Percentiles rank a stretch among this genome's conserved stretches.
Conservation (phyloP, 768 basidiomycete species). For the Naematelia aurantialba region DNA sequence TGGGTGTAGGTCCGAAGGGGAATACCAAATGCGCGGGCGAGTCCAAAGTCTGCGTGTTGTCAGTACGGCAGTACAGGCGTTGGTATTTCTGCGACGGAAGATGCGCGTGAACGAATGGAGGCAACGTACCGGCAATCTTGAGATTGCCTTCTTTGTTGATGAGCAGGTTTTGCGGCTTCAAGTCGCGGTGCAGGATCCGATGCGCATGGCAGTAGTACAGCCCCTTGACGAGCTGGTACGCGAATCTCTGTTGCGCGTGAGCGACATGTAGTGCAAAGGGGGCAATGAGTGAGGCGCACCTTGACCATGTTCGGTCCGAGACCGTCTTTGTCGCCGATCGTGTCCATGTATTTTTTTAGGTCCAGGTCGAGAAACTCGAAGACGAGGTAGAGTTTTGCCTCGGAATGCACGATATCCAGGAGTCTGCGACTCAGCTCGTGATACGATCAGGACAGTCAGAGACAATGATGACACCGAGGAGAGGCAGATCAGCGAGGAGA, state of each 20-base stretch:
- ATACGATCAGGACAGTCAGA: not conserved
- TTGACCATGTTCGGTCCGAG: conserved; percentile 74
- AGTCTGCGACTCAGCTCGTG: conserved; percentile 61
- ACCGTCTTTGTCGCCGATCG: conserved; percentile 60
- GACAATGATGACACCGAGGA: no score
- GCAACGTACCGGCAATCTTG: conserved; percentile 64
- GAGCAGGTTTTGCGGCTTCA: conserved; percentile 93
- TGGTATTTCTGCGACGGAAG: no score
- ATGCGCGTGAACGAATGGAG: not conserved
- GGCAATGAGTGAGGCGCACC: conserved; percentile 55
- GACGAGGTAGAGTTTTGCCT: conserved; percentile 95
- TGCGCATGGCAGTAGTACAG: conserved; percentile 92
- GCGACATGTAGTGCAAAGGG: not conserved
- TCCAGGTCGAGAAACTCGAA: conserved; percentile 98
- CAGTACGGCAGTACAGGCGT: conserved; percentile 5
- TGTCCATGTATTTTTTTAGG: conserved; percentile 94
- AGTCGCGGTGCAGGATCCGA: conserved; percentile 91
- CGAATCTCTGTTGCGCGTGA: conserved; percentile 73
- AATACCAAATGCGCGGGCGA: conserved; percentile 95
- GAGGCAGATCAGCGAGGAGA: no score
- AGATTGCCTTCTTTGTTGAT: conserved; percentile 86
- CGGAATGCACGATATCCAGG: conserved; percentile 92
- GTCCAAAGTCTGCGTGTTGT: conserved; percentile 67
- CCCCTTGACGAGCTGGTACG: conserved; percentile 84
- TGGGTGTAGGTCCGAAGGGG: conserved; percentile 99